Evolutionary conservation across 768 basidiomycete genomes (phyloP), one percentile per base, ranked within the genome.

Genomic region (Candolleomyces eurysporus): DNA sequence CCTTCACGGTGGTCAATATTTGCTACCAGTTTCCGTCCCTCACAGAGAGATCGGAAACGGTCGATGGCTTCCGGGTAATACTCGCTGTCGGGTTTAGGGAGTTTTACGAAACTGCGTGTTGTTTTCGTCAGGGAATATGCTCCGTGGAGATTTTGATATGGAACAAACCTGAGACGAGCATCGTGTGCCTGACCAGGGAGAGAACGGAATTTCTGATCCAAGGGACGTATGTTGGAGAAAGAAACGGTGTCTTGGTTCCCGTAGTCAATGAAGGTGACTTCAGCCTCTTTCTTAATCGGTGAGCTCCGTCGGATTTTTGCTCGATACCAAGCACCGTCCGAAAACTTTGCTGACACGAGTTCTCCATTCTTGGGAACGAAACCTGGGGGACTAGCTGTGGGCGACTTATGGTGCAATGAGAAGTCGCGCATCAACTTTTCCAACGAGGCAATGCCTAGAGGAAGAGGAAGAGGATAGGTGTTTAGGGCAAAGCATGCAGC

Each of bases 351-450:
- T 13, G 93, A 94, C 17, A 99, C 92, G 30, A 98, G 79, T 60
- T 98, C 95, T 8, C 95, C 95, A 19, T 83, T 85, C 69, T 86
- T 88, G 0, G 96, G 96, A 5, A 79, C 78, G 68, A 94, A 96
- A 54, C 82, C 84, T n/a, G 88, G 66, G 4, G 91, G 81, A 17
- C 83, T 72, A 21, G 80, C 71, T 3, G 82, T 74, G 14, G 87
- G 81, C 48, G 85, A 83, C 49, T 85, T 84, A 76, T 98, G 94
- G 73, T 96, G 87, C 40, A 91, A 68, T 6, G 93, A 91, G 68
- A 99, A 97, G 62, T 98, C 95, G 56, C 81, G 82, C 96, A 98
- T 98, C 62, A 99, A 81, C 71, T 92, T 90, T 69, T 97, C 96
- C 61, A 99, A 80, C 5, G 90, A 88, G 10, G 91, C 92, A 61